Evolutionary conservation across 805 yeast genomes (phyloP).

Genomic region (Teunomyces kruisii): DNA sequence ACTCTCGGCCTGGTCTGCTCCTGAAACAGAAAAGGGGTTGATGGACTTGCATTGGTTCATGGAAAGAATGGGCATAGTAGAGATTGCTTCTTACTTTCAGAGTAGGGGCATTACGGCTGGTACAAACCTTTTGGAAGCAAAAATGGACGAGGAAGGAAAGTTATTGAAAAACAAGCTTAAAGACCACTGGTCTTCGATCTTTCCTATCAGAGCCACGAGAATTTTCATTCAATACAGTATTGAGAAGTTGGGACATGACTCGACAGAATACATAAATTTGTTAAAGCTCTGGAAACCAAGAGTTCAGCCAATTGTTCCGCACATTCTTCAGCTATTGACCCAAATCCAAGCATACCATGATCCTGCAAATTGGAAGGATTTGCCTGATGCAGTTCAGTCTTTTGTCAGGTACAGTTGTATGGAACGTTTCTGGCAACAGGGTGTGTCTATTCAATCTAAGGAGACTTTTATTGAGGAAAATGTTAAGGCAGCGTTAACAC

Average conservation of each 20-base stretch:
- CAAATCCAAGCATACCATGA: conserved; percentile 95
- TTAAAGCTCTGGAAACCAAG: conserved; percentile 89
- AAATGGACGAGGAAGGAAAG: conserved; percentile 89
- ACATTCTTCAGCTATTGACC: conserved; percentile 77
- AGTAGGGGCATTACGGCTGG: conserved; percentile 75
- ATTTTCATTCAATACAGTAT: conserved; percentile 93
- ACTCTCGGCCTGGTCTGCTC: conserved; percentile 87
- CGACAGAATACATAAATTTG: conserved; percentile 69
- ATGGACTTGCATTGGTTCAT: conserved; percentile 94
- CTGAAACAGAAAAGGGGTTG: conserved; percentile 84
- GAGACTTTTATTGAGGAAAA: conserved; percentile 94
- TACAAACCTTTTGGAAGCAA: conserved; percentile 71
- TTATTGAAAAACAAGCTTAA: conserved; percentile 72
- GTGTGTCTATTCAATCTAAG: conserved; percentile 89
- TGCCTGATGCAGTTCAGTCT: conserved; percentile 87
- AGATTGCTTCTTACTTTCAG: conserved; percentile 87
- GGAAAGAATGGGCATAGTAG: conserved; percentile 94
- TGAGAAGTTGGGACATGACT: conserved; percentile 80
- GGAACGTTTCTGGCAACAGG: conserved; percentile 98
- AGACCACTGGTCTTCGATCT: conserved; percentile 89
- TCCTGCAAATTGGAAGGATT: conserved; percentile 84
- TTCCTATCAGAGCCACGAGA: conserved; percentile 94
- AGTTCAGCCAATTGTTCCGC: conserved; percentile 87
- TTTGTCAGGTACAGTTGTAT: conserved; percentile 87
- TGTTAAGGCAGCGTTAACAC: conserved; percentile 88